Base-by-base conservation (phyloP, 2,329 filamentous ascomycete genomes). In the Sporothrix curviconia region DNA sequence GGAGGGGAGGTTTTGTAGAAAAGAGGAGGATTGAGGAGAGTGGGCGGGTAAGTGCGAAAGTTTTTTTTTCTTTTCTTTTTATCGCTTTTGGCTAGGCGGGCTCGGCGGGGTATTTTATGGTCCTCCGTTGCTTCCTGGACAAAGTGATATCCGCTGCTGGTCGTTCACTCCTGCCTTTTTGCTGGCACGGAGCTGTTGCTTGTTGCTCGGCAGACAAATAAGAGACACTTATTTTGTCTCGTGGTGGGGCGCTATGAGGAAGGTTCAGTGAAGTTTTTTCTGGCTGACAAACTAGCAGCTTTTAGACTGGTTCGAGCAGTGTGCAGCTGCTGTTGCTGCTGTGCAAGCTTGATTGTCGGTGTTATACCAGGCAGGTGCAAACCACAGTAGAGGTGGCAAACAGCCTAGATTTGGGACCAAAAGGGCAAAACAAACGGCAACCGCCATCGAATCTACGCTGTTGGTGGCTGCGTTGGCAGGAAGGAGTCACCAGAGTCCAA, bases 61-160 rank as follows among this genome's bases (percentile, higher is more conserved):
- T 55, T 58, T 59, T 59, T 57, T 60, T 50, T 47, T 28, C 30
- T 52, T 42, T 37, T 4, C 17, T 56, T n/a, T n/a, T n/a, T n/a
- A n/a, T n/a, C n/a, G n/a, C n/a, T n/a, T n/a, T n/a, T n/a, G n/a
- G n/a, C n/a, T n/a, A n/a, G n/a, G n/a, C n/a, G n/a, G n/a, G 19
- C 34, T 50, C 15, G 60, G 58, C 58, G 60, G 61, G 61, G 61
- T 61, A 59, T 53, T 57, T 55, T 57, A 42, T 53, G 3, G 32
- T 37, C 52, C 52, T 43, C n/a, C n/a, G n/a, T 55, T 34, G 17
- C 12, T n/a, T 15, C 14, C 44, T 56, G n/a, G n/a, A n/a, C 7
- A 19, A 17, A n/a, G n/a, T 30, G 24, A 58, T 49, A 52, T 49
- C 19, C 32, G 52, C 42, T 56, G 43, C 24, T 51, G 25, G 34